Conservation (phyloP, 176 grass and related monocot genomes). For the Triticum aestivum region IWGSC_CS_RefSeq_v2.1 NC_057809.1:600147913-600148412, state of each 20-base stretch:
- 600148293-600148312: neutral
- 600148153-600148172: neutral
- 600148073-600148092: neutral
- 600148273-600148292: constrained; percentile 67
- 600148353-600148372: neutral
- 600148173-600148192: neutral
- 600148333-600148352: neutral
- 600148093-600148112: neutral
- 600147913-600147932: too few species aligned
- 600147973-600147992: too few species aligned
- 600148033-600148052: too few species aligned
- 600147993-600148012: too few species aligned
- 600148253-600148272: constrained; percentile 34
- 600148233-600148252: constrained; percentile 28
- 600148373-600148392: neutral
- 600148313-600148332: too few species aligned
- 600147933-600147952: too few species aligned
- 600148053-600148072: too few species aligned
- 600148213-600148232: neutral
- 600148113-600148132: neutral
- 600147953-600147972: too few species aligned
- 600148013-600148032: too few species aligned
- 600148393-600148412: constrained; percentile 39
- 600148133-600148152: too few species aligned
- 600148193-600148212: too few species aligned